A percentile compares a stretch with the other conserved stretches of the same genome.
These are phyloP conservation scores for Hymenotorrendiella dingleyae DNA, from an alignment of 2,329 filamentous ascomycete genomes.

Conservation along the genomic window DNA sequence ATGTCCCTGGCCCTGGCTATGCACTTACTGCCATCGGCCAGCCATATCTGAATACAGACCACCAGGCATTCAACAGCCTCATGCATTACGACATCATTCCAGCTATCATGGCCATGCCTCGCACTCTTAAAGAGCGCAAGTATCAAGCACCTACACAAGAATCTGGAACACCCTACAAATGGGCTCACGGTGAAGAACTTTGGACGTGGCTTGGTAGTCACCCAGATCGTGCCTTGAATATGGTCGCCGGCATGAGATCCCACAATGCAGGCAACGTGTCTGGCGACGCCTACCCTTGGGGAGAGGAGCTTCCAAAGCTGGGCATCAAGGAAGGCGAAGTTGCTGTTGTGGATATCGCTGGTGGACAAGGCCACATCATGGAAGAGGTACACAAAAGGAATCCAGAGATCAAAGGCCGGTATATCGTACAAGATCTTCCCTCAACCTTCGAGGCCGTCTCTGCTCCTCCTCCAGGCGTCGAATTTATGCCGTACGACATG, in stretches of 20 bases:
- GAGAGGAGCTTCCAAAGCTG: slow-evolving; percentile 62
- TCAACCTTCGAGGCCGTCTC: slow-evolving; percentile 17
- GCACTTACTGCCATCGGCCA: slow-evolving; percentile 14
- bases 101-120: slow-evolving; percentile 20
- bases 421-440: slow-evolving; percentile 21
- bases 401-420: slow-evolving; percentile 17
- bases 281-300: slow-evolving; percentile 34
- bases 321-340: slow-evolving; percentile 17
- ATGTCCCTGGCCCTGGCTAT: slow-evolving; percentile 12
- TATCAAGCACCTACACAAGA: slow-evolving; percentile 23
- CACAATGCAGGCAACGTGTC: slow-evolving; percentile 10
- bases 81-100: slow-evolving; percentile 19
- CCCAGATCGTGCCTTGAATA: slow-evolving; percentile 19
- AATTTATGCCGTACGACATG: slow-evolving; percentile 29
- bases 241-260: slow-evolving; percentile 21
- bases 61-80: slow-evolving; percentile 20
- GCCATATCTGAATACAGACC: slow-evolving; percentile 16
- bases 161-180: slow-evolving; percentile 20
- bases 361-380: slow-evolving; percentile 20
- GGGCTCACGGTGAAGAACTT: slow-evolving; percentile 19
- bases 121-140: slow-evolving; percentile 14
- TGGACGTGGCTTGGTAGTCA: slow-evolving; percentile 22
- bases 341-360: slow-evolving; percentile 21
- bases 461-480: slow-evolving; percentile 20
- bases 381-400: slow-evolving; percentile 17